Evolutionary conservation across 495 filamentous ascomycete genomes (phyloP).

Genomic region (Parathielavia appendiculata): DNA sequence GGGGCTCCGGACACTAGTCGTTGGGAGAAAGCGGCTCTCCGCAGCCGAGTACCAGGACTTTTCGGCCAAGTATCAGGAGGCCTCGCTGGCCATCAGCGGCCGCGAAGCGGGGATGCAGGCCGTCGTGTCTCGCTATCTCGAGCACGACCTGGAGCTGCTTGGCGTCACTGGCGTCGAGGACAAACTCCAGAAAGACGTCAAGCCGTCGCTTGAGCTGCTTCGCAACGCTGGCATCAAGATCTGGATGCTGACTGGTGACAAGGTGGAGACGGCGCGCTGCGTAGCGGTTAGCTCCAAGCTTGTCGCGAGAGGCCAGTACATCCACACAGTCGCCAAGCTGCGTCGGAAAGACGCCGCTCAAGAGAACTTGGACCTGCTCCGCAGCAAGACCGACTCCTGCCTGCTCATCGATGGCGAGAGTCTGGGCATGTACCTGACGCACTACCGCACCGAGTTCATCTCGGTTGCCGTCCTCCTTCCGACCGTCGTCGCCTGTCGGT

Average conservation of each 20-base stretch:
- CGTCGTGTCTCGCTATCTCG: slow-evolving; percentile 74
- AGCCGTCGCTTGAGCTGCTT: slow-evolving; percentile 86
- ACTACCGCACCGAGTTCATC: slow-evolving; percentile 81
- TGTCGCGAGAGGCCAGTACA: slow-evolving; percentile 90
- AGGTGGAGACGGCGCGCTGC: slow-evolving; percentile 95
- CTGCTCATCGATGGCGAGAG: slow-evolving; percentile 94
- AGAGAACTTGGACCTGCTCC: slow-evolving; percentile 80
- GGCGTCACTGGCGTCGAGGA: slow-evolving; percentile 98
- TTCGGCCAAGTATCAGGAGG: slow-evolving; percentile 64
- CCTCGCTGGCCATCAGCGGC: slow-evolving; percentile 69
- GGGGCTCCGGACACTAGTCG: slow-evolving; percentile 87
- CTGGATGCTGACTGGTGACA: slow-evolving; percentile 99
- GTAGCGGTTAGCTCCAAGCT: slow-evolving; percentile 92
- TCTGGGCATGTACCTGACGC: slow-evolving; percentile 71
- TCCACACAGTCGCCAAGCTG: slow-evolving; percentile 86
- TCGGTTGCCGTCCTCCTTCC: slow-evolving; percentile 80
- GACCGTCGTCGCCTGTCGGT: slow-evolving; percentile 92
- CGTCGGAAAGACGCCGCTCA: slow-evolving; percentile 72
- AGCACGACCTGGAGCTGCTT: slow-evolving; percentile 82
- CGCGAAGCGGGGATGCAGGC: slow-evolving; percentile 77
- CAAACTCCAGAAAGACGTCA: slow-evolving; percentile 90
- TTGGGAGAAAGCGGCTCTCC: slow-evolving; percentile 80
- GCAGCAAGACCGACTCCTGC: slow-evolving; percentile 79
- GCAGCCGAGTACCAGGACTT: slow-evolving; percentile 74
- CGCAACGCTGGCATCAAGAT: slow-evolving; percentile 99